Evolutionary conservation across 1,139 yeast genomes (phyloP), one percentile per base, ranked within the genome.

Genomic region (Kodamaea arcana): DNA sequence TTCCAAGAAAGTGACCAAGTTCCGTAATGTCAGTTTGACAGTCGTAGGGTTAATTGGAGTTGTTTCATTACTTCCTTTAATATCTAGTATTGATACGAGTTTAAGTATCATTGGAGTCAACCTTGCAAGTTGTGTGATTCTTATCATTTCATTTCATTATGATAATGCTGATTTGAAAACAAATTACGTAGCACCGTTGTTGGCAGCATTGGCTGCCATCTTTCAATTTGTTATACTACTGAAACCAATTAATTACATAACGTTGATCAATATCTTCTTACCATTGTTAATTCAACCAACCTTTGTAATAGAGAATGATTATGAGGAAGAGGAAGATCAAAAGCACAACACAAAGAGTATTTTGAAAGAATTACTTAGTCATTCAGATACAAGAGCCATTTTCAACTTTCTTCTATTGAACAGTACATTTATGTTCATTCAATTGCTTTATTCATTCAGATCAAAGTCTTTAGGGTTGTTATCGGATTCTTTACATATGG

Each of bases 401-500:
- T 90, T 92, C 56, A 83, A 86, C 42, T 94, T 92, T 51, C 62
- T 94, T 33, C 58, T 92, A 40, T 69, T 94, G 40, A 94, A 94
- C 60, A 78, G 94, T 15, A 75, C 92, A 2, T 94, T 92, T 60
- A 94, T 94, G 99, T 77, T 94, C 51, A 81, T 94, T 29, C 98
- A 94, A 60, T 70, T 92, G 45, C 63, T 90, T 12, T 94, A 94
- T 54, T 90, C 97, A 1, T 83, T 94, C 59, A 71, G 95, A 43
- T 88, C 97, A 0, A 90, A 86, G 52, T 90, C 97, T 0, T 65
- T 94, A 27, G 97, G 98, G 7, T 67, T 94, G 18, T 62, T 94
- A 32, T 87, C 96, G 6, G 99, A 94, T 52, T 87, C 96, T 3
- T 69, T 92, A 34, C 99, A 92, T 58, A 92, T 92, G 99, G 86